These are phyloP conservation scores for Neonothopanus nambi DNA, from an alignment of 1,284 basidiomycete genomes.

Conservation along the genomic window DNA sequence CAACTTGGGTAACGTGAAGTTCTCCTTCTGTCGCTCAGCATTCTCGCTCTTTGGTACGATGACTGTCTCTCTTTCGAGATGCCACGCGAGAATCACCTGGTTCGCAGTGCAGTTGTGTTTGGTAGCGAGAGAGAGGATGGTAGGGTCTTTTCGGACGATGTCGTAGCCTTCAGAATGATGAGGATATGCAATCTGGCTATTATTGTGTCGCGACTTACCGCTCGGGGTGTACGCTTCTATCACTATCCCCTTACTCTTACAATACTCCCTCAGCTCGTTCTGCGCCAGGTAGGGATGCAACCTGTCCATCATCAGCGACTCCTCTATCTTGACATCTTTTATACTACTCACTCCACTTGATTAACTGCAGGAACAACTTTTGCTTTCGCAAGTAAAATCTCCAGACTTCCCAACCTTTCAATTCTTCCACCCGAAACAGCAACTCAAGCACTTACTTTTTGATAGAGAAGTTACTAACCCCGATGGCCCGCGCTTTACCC, in stretches of 20 bases:
- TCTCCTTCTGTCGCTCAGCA: slow-evolving; percentile 41
- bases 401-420: slow-evolving; percentile 25
- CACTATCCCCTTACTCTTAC: slow-evolving; percentile 23
- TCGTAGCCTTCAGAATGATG: slow-evolving; percentile 36
- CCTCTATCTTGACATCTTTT: not conserved
- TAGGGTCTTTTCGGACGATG: slow-evolving; percentile 39
- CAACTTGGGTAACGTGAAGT: slow-evolving; percentile 37
- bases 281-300: slow-evolving; percentile 25
- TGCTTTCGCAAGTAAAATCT: slow-evolving; percentile 22
- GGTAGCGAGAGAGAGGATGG: slow-evolving; percentile 38
- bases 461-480: slow-evolving; percentile 37
- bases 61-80: slow-evolving; percentile 39
- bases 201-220: too few species aligned
- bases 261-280: slow-evolving; percentile 23
- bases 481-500: slow-evolving; percentile 41
- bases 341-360: slow-evolving; percentile 25
- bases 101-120: slow-evolving; percentile 41
- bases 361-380: slow-evolving; percentile 26
- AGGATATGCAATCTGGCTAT: too few species aligned
- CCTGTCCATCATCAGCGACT: slow-evolving; percentile 8
- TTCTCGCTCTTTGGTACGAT: slow-evolving; percentile 43
- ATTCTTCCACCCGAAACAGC: not conserved
- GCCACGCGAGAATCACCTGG: slow-evolving; percentile 49
- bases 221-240: slow-evolving; percentile 25
- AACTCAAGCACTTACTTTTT: slow-evolving; percentile 25